phyloP scores from a whole-genome alignment of 2,329 filamentous ascomycete genomes.

The Graphium sp. region DNA sequence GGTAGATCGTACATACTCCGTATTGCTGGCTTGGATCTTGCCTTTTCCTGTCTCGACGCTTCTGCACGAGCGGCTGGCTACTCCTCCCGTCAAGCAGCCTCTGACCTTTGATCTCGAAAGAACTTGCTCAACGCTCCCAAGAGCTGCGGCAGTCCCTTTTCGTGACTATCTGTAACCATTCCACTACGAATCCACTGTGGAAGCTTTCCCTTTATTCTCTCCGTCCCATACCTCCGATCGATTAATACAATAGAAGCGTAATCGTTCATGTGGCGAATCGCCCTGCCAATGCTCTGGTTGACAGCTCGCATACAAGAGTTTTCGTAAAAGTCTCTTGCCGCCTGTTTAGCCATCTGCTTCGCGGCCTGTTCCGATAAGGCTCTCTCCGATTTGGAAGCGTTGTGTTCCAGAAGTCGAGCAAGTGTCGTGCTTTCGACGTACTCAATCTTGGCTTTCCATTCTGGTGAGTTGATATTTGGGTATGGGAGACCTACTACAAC shows the following conservation, averaged over 20 bases:
- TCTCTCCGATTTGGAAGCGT: too few species aligned
- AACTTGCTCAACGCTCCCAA: conserved; percentile 41
- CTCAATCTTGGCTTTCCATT: conserved; percentile 85
- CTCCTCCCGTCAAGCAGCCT: too few species aligned
- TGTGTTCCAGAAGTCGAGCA: conserved; percentile 14
- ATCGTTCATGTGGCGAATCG: conserved; percentile 74
- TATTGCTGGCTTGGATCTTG: too few species aligned
- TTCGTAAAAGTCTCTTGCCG: conserved; percentile 70
- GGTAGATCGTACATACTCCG: too few species aligned
- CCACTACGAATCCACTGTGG: conserved; percentile 78
- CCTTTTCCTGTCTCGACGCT: too few species aligned
- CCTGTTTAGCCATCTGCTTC: conserved; percentile 24
- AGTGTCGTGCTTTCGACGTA: conserved; percentile 55
- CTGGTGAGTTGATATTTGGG: conserved; percentile 72
- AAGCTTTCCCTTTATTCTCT: conserved; percentile 60
- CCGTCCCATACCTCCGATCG: conserved; percentile 61
- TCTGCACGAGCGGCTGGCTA: too few species aligned
- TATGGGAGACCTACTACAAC: conserved; percentile 87
- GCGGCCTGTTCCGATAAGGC: conserved; percentile 12
- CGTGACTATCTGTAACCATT: conserved; percentile 32
- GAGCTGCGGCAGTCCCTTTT: conserved; percentile 34
- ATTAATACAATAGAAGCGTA: conserved; percentile 82
- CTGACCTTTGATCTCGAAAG: conserved; percentile 37
- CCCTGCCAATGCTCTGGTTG: conserved; percentile 89
- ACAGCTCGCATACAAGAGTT: conserved; percentile 94